phyloP scores from a whole-genome alignment of 352 stramenopile species.

The Globisporangium perplexum region DNA sequence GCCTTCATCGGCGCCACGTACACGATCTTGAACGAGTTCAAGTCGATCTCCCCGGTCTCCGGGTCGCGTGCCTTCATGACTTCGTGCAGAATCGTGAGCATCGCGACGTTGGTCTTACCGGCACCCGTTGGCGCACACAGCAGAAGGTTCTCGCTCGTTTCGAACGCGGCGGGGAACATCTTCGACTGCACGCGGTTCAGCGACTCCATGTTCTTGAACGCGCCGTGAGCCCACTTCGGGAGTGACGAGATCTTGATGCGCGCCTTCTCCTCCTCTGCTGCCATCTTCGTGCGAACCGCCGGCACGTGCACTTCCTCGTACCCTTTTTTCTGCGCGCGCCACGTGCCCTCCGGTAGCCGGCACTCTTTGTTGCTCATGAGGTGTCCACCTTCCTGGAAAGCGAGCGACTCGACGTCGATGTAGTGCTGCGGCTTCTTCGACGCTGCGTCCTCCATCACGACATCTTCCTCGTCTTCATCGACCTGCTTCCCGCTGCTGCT shows the following conservation, averaged over 20 bases:
- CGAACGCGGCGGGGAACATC: constrained; percentile 92
- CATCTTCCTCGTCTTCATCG: constrained; percentile 36
- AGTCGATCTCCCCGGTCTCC: constrained; percentile 87
- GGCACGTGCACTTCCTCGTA: constrained; percentile 99
- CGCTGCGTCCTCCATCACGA: constrained; percentile 18
- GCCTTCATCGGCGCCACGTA: constrained; percentile 99
- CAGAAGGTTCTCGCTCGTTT: constrained; percentile 96
- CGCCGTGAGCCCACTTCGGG: constrained; percentile 93
- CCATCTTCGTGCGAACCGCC: constrained; percentile 85
- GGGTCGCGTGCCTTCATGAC: constrained; percentile 90
- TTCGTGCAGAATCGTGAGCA: constrained; percentile 98
- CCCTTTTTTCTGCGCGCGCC: constrained; percentile 96
- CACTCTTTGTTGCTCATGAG: constrained; percentile 99
- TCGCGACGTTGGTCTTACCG: constrained; percentile 99
- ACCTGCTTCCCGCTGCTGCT: constrained; percentile 13
- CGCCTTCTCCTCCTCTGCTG: constrained; percentile 64
- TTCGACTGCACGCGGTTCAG: constrained; percentile 99
- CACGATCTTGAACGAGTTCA: constrained; percentile 99
- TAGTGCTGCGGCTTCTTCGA: constrained; percentile 76
- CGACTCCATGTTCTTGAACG: constrained; percentile 97
- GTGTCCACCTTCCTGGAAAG: constrained; percentile 94
- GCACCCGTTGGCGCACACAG: constrained; percentile 99
- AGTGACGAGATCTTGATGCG: constrained; percentile 90
- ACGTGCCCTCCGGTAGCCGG: constrained; percentile 94
- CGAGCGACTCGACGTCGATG: constrained; percentile 94